Percentiles rank a stretch among this genome's conserved stretches.
These are phyloP conservation scores for Tylopilus plumbeoviolaceoides DNA, from an alignment of 768 basidiomycete species.

Conservation along the genomic window DNA sequence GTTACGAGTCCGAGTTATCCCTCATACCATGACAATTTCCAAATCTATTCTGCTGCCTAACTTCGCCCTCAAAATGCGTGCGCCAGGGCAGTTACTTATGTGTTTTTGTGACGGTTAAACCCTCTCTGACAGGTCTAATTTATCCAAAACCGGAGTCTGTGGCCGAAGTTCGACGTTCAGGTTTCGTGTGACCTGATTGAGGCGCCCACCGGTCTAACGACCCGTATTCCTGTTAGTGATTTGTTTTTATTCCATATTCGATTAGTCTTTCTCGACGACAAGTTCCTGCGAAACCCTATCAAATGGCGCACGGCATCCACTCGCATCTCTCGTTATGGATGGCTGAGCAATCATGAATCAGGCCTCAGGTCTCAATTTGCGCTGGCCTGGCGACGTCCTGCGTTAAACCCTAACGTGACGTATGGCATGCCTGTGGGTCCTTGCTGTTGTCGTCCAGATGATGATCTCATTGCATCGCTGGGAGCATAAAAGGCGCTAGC, in stretches of 20 bases:
- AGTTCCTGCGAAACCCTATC: constrained; percentile 33
- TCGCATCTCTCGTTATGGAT: constrained; percentile 20
- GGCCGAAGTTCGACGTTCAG: constrained; percentile 13
- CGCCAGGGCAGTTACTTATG: constrained; percentile 22
- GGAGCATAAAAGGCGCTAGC: constrained; percentile 26
- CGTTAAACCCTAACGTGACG: constrained; percentile 22
- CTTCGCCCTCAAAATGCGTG: constrained; percentile 19
- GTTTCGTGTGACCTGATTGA: constrained; percentile 23
- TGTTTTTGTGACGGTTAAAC: constrained; percentile 21
- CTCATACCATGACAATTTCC: constrained; percentile 16
- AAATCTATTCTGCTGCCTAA: constrained; percentile 17
- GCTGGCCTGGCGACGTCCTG: constrained; percentile 19
- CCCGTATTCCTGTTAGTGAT: constrained; percentile 14
- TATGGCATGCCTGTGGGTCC: constrained; percentile 17
- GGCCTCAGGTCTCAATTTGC: constrained; percentile 28
- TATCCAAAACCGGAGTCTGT: constrained; percentile 27
- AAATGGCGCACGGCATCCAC: constrained; percentile 31
- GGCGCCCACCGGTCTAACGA: constrained; percentile 15
- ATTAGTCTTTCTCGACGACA: constrained; percentile 37
- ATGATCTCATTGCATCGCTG: constrained; percentile 26
- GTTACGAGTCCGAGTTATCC: constrained; percentile 9
- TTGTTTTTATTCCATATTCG: constrained; percentile 24
- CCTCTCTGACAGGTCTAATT: constrained; percentile 26
- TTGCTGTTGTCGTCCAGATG: constrained; percentile 11
- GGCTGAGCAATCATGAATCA: constrained; percentile 27